Evolutionary conservation across 768 basidiomycete genomes (phyloP).

Genomic region (Harrya chromipes): DNA sequence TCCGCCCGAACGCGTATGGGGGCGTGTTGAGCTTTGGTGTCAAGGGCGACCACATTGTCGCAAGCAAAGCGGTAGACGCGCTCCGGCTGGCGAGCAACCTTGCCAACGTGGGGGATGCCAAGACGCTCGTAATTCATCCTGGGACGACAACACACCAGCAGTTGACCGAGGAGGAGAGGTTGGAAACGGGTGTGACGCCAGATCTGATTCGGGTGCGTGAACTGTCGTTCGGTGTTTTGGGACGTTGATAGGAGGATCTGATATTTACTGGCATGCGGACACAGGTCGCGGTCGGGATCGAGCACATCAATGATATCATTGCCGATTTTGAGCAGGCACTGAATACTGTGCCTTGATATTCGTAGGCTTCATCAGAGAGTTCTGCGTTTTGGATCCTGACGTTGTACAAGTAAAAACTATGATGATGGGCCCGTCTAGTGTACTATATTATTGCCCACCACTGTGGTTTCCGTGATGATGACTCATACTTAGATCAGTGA

Average conservation of each 20-base stretch:
- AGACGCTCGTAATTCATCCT: constrained; percentile 62
- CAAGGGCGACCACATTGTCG: constrained; percentile 51
- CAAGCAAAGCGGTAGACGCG: constrained; percentile 63
- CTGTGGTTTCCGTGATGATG: no score
- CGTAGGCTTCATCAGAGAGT: no score
- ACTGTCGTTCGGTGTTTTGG: no score
- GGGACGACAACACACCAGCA: constrained; percentile 60
- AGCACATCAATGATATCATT: constrained; percentile 45
- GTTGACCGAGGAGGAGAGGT: constrained; percentile 45
- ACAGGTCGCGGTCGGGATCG: constrained; percentile 44
- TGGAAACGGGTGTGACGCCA: constrained; percentile 47
- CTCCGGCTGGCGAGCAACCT: constrained; percentile 69
- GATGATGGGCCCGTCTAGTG: no score
- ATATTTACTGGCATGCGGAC: background rate
- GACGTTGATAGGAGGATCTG: background rate
- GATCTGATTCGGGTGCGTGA: constrained; percentile 53
- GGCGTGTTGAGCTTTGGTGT: constrained; percentile 80
- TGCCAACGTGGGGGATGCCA: constrained; percentile 68
- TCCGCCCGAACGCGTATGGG: constrained; percentile 54
- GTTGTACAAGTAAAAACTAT: no score
- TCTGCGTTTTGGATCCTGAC: no score
- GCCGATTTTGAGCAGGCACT: constrained; percentile 45
- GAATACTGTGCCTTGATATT: constrained; percentile 12
- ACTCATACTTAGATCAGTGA: no score
- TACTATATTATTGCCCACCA: no score